A percentile compares a stretch with the other conserved stretches of the same genome.
phyloP scores from a whole-genome alignment of 202 grass and related monocot genomes.

The Hordeum pubiflorum region DNA sequence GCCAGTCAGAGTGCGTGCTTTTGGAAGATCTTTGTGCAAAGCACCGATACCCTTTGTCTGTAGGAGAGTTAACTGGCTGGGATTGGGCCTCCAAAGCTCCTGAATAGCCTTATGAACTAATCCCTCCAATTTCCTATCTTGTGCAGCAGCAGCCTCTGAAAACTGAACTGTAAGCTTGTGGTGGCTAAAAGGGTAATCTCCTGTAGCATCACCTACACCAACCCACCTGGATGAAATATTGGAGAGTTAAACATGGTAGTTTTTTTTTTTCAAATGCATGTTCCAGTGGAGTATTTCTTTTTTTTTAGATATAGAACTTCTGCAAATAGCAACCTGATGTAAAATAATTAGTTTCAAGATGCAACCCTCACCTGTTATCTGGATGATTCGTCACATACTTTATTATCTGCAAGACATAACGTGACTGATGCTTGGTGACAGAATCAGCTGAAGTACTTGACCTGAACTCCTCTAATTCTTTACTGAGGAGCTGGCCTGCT shows the following conservation, averaged over 20 bases:
- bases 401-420: constrained; percentile 87
- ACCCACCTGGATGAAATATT: constrained; percentile 81
- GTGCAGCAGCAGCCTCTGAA: constrained; percentile 71
- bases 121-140: constrained; percentile 96
- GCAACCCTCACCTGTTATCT: constrained; percentile 58
- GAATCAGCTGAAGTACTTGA: constrained; percentile 67
- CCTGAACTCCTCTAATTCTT: constrained; percentile 94
- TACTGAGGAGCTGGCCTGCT: constrained; percentile 74
- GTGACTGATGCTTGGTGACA: constrained; percentile 90
- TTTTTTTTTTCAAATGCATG: not conserved
- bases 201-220: constrained; percentile 81
- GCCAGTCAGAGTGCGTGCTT: constrained; percentile 58
- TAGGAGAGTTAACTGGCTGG: constrained; percentile 66
- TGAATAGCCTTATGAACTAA: constrained; percentile 95
- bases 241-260: not conserved
- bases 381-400: constrained; percentile 77
- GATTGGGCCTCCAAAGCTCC: constrained; percentile 84
- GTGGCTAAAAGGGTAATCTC: constrained; percentile 98
- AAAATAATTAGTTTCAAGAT: constrained; percentile 26
- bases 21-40: constrained; percentile 79
- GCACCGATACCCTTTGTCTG: constrained; percentile 69
- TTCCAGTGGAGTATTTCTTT: not conserved
- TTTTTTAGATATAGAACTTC: not conserved
- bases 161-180: constrained; percentile 97
- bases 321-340: not conserved